phyloP scores from a whole-genome alignment of 352 stramenopile genomes.

The Thalassiosira sp. region DNA sequence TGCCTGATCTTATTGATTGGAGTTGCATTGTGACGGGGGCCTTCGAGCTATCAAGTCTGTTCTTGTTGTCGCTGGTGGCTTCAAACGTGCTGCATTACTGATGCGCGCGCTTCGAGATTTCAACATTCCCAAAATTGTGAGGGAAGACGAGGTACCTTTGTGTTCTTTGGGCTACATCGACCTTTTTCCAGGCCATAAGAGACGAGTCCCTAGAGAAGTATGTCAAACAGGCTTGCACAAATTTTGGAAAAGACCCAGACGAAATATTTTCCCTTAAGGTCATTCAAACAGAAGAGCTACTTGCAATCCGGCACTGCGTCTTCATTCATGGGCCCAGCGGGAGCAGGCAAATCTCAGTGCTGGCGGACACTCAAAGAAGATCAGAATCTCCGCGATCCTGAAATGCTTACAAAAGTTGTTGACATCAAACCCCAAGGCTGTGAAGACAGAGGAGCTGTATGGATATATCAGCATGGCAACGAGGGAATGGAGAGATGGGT shows the following conservation, averaged over 20 bases:
- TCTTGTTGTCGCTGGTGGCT: constrained; percentile 88
- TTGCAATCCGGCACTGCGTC: constrained; percentile 92
- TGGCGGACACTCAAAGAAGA: constrained; percentile 90
- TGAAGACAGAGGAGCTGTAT: constrained; percentile 91
- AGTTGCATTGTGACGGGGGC: constrained; percentile 94
- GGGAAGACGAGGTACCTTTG: constrained; percentile 86
- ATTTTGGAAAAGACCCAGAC: constrained; percentile 89
- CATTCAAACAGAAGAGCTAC: constrained; percentile 91
- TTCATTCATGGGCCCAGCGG: constrained; percentile 93
- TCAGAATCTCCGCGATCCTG: constrained; percentile 82
- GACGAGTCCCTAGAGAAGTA: constrained; percentile 91
- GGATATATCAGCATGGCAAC: constrained; percentile 92
- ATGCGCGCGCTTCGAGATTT: constrained; percentile 95
- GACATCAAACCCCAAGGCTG: constrained; percentile 93
- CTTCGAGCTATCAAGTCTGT: constrained; percentile 94
- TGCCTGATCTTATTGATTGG: constrained; percentile 93
- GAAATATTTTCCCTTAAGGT: constrained; percentile 93
- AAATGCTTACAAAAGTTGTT: constrained; percentile 90
- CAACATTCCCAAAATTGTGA: constrained; percentile 91
- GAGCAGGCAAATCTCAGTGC: constrained; percentile 92
- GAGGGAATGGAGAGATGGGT: constrained; percentile 95
- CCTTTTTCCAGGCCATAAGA: constrained; percentile 92
- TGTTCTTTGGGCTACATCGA: constrained; percentile 82
- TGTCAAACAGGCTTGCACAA: constrained; percentile 87
- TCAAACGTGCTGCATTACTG: constrained; percentile 91